Evolutionary conservation across 345 rosid species (phyloP), one percentile per base, ranked within the genome.

Genomic region (Syzygium jambos): DNA sequence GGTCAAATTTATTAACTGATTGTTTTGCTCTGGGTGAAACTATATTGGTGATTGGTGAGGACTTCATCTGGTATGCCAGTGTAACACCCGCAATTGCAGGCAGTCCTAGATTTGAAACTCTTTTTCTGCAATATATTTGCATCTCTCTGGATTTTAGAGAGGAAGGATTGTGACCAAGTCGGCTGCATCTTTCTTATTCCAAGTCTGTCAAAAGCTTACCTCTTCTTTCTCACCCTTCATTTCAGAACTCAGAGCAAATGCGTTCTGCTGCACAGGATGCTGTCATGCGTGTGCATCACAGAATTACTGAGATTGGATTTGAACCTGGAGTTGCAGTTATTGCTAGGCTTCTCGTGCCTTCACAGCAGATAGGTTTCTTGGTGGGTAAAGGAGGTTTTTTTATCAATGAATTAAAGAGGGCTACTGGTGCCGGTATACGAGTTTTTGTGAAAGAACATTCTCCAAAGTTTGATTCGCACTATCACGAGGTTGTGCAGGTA

Each of bases 401-500:
- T 7, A 91, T 95, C 84, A 90, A 88, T 91, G 98, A 95, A 88
- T 94, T 95, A 93, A 93, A 97, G 90, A 94, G 96, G 91, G 93
- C 93, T 46, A 95, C 98, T 82, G 95, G 95, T 87, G 94, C 97
- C 17, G 89, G 91, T 85, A 95, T 95, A 89, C 93, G 95, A 3
- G 91, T 95, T 87, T 92, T 93, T 90, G 91, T 93, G 6, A 94
- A 90, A 91, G 98, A 95, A 80, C 95, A 93, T 86, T 92, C 92
- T 80, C 90, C 93, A 17, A 95, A 92, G 87, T 89, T 85, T 90
- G 96, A 93, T 17, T 80, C 91, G 55, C 91, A 91, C 27, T 92
- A 93, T 91, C 97, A 95, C 68, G 96, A 95, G 92, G 92, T 95
- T 87, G 95, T 95, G 85, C 97, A 95, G 96, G 98, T 95, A 88